Evolutionary conservation across 208 protist species (phyloP).

Genomic region (Porcisia deanei): DNA sequence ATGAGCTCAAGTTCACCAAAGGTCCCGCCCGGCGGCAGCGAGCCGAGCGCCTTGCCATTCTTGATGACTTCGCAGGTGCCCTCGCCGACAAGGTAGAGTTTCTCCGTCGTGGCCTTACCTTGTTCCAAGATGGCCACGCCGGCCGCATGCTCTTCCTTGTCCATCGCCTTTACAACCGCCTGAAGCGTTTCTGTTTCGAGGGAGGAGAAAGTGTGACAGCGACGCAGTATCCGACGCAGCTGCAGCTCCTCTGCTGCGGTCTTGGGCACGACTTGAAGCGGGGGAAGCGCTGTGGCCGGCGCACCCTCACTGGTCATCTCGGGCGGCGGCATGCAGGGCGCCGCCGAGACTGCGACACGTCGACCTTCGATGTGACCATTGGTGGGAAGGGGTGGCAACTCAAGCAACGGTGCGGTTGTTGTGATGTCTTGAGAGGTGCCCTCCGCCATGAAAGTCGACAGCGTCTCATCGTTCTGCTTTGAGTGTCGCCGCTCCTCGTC

Average conservation of each 20-base stretch:
- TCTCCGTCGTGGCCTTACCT: slow-evolving; percentile 55
- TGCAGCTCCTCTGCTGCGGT: slow-evolving; percentile 44
- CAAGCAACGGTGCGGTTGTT: slow-evolving; percentile 13
- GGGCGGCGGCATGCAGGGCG: slow-evolving; percentile 24
- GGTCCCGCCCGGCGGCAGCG: slow-evolving; percentile 54
- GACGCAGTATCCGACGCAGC: slow-evolving; percentile 46
- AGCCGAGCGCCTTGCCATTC: slow-evolving; percentile 65
- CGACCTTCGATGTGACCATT: slow-evolving; percentile 38
- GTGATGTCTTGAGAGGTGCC: slow-evolving; percentile 18
- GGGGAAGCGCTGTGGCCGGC: slow-evolving; percentile 40
- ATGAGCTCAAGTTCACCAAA: slow-evolving; percentile 91
- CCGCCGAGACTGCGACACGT: slow-evolving; percentile 69
- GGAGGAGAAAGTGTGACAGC: slow-evolving; percentile 73
- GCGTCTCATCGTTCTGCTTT: slow-evolving; percentile 7
- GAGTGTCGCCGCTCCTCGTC: slow-evolving; percentile 1
- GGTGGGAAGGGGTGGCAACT: slow-evolving; percentile 22
- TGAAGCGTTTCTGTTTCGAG: slow-evolving; percentile 58
- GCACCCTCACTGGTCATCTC: slow-evolving; percentile 1
- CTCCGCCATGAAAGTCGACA: slow-evolving; percentile 23
- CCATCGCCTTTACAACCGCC: slow-evolving; percentile 57
- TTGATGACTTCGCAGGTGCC: slow-evolving; percentile 86
- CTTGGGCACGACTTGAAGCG: slow-evolving; percentile 44
- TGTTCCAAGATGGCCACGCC: slow-evolving; percentile 77
- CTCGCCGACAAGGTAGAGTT: slow-evolving; percentile 76
- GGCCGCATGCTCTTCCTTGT: slow-evolving; percentile 56